Percentiles rank a stretch among this genome's conserved stretches.
Conservation (phyloP, 495 filamentous ascomycete species). For the Lepraria neglecta region DNA sequence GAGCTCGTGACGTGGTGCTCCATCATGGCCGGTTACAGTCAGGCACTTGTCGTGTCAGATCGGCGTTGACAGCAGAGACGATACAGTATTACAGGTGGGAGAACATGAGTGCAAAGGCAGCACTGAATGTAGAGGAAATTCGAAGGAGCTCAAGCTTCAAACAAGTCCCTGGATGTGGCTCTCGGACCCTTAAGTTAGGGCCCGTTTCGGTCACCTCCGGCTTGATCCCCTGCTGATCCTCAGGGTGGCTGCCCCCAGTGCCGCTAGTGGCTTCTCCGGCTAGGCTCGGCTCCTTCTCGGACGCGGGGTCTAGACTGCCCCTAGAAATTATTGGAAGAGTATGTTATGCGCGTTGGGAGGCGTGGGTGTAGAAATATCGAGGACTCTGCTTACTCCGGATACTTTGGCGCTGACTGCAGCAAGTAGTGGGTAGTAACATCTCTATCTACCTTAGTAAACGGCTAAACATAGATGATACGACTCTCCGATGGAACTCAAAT, state of each 20-base stretch:
- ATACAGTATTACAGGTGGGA: too few relatives aligned
- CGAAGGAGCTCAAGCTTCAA: too few relatives aligned
- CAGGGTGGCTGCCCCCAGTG: background rate
- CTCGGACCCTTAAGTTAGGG: background rate
- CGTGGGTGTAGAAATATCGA: background rate
- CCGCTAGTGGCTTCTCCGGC: background rate
- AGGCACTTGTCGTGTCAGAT: too few relatives aligned
- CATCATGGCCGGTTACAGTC: too few relatives aligned
- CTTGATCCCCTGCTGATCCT: background rate
- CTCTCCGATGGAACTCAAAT: background rate
- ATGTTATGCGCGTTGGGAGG: too few relatives aligned
- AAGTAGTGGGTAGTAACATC: too few relatives aligned
- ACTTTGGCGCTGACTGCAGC: background rate
- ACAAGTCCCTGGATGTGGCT: background rate
- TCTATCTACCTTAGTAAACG: background rate
- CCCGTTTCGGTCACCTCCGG: constrained; percentile 15
- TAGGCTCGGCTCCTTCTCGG: constrained; percentile 2
- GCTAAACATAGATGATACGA: background rate
- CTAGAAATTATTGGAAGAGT: too few relatives aligned
- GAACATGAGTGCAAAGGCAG: too few relatives aligned
- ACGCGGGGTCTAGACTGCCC: constrained; percentile 7
- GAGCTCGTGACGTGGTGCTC: too few relatives aligned
- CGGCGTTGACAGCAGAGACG: too few relatives aligned
- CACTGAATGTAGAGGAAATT: too few relatives aligned
- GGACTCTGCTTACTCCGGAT: background rate